Conservation (phyloP, 495 filamentous ascomycete genomes). For the Sporormia fimetaria region DNA sequence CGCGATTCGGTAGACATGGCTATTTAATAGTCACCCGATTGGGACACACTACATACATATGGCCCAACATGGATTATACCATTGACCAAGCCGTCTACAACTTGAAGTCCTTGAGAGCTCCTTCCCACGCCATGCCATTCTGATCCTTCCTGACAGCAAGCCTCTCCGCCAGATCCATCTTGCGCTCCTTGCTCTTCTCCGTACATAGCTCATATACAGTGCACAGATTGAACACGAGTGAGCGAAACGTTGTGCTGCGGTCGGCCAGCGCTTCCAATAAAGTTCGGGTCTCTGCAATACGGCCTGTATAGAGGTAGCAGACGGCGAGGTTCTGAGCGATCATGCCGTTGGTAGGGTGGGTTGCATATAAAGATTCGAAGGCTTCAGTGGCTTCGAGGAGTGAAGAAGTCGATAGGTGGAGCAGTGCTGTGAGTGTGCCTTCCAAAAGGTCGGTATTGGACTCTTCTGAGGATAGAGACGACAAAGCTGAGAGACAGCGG, state of each 20-base stretch:
- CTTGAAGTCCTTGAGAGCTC: conserved; percentile 66
- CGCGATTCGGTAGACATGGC: too few species aligned
- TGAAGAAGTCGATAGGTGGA: conserved; percentile 66
- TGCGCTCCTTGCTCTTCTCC: conserved; percentile 57
- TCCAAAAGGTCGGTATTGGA: conserved; percentile 6
- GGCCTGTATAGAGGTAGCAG: conserved; percentile 67
- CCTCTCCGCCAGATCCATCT: conserved; percentile 55
- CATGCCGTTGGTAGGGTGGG: conserved; percentile 41
- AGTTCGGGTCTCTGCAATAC: conserved; percentile 61
- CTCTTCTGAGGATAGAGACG: conserved; percentile 3
- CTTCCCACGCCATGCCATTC: conserved; percentile 51
- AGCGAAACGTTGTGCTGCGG: conserved; percentile 49
- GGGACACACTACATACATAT: too few species aligned
- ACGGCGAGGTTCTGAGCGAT: conserved; percentile 70
- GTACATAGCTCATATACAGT: conserved; percentile 89
- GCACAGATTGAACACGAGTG: conserved; percentile 74
- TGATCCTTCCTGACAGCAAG: conserved; percentile 45
- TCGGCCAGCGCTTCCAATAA: conserved; percentile 42
- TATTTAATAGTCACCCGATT: too few species aligned
- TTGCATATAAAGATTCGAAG: conserved; percentile 49
- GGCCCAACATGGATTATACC: neutral
- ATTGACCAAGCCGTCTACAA: conserved; percentile 36
- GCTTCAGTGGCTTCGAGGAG: conserved; percentile 50
- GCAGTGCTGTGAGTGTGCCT: conserved; percentile 48
- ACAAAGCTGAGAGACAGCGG: conserved; percentile 32